Conservation (phyloP, 306 rosid species). For the Senna tora region DNA sequence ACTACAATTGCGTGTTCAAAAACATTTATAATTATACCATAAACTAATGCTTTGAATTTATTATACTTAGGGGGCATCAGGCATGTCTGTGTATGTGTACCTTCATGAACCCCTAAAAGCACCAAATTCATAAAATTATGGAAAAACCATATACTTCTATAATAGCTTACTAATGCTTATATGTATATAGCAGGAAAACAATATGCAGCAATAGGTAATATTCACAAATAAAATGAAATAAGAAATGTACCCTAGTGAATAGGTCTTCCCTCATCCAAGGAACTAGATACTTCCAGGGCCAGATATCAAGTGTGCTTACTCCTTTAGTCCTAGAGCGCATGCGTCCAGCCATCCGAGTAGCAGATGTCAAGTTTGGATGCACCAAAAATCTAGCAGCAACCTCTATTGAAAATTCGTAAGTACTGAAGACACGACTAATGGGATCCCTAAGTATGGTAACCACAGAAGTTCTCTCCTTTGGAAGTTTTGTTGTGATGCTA, state of each 20-base stretch:
- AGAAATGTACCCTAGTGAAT: conserved; percentile 71
- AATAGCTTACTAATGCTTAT: neutral
- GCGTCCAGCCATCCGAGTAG: conserved; percentile 65
- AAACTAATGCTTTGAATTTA: neutral
- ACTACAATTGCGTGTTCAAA: conserved; percentile 30
- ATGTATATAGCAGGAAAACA: conserved; percentile 1
- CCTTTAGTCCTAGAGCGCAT: conserved; percentile 66
- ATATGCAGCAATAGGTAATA: conserved; percentile 14
- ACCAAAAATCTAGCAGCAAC: conserved; percentile 97
- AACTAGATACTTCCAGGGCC: conserved; percentile 99
- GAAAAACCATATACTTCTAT: neutral
- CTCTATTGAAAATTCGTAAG: conserved; percentile 93
- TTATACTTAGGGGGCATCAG: neutral
- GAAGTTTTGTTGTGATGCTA: conserved; percentile 86
- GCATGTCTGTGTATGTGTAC: neutral
- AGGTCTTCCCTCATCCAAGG: conserved; percentile 97
- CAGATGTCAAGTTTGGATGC: conserved; percentile 95
- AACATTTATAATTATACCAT: conserved; percentile 3
- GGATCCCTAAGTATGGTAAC: conserved; percentile 98
- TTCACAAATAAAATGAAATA: neutral
- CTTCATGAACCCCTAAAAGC: neutral
- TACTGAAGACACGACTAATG: conserved; percentile 83
- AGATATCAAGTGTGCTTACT: conserved; percentile 90
- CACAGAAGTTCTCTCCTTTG: conserved; percentile 82
- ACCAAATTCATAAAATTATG: conserved; percentile 2